Percentiles rank a stretch among this genome's conserved stretches.
phyloP scores from a whole-genome alignment of 257 asterid genomes.

The Fraxinus cuspidata region DNA sequence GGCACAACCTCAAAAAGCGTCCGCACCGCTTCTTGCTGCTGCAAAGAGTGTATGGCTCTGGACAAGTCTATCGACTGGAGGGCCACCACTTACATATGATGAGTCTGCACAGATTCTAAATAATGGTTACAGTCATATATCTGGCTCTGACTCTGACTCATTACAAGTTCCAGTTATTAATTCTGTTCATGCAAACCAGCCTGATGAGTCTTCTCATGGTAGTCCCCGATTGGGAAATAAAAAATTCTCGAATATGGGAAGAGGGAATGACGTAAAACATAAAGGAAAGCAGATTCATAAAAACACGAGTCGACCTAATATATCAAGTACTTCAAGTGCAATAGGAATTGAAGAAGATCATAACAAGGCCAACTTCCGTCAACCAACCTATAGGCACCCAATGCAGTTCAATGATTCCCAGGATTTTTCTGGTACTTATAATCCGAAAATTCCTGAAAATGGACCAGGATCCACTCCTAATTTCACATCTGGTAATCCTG shows the following conservation, averaged over 20 bases:
- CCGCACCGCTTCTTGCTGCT: conserved; percentile 86
- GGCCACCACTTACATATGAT: conserved; percentile 64
- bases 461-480: conserved; percentile 42
- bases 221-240: conserved; percentile 54
- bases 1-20: conserved; percentile 84
- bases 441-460: conserved; percentile 38
- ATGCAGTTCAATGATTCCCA: conserved; percentile 62
- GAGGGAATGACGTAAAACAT: conserved; percentile 66
- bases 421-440: conserved; percentile 45
- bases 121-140: conserved; percentile 43
- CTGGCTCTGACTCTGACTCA: conserved; percentile 53
- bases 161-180: conserved; percentile 36
- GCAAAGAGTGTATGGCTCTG: conserved; percentile 95
- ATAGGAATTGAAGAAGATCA: conserved; percentile 59
- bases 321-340: conserved; percentile 52
- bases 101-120: conserved; percentile 60
- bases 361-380: conserved; percentile 49
- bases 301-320: conserved; percentile 50
- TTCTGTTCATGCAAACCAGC: conserved; percentile 49
- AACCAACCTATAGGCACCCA: conserved; percentile 49
- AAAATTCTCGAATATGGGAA: conserved; percentile 61
- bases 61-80: conserved; percentile 82
- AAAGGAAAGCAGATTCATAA: conserved; percentile 65
- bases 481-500: conserved; percentile 39
- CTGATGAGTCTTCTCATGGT: conserved; percentile 49